Base-by-base conservation (phyloP, 306 rosid genomes). In the Biancaea sappan region DNA sequence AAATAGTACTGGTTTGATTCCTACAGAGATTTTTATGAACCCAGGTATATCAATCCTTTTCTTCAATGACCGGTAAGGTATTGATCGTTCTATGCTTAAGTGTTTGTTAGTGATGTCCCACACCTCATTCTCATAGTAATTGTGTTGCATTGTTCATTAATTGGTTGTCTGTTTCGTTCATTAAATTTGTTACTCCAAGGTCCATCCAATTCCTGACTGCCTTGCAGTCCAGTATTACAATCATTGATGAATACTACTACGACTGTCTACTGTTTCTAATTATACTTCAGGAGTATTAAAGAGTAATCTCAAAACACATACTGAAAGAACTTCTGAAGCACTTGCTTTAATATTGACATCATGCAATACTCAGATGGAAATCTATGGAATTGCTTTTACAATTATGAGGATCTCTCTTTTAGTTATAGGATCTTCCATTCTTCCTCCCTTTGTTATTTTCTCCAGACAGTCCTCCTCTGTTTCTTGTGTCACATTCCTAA, bases 31-130 rank as follows among this genome's bases (percentile, higher is more conserved):
- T 34, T 63, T 31, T 78, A 1, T 65, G 79, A 74, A 81, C 46
- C 85, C 66, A 79, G 97, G 94, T 92, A 74, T 46, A 14, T 44
- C 53, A 76, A 9, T 34, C 57, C 51, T 50, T 54, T 1, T 43
- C 2, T 37, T 68, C 59, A 18, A 18, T 61, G 2, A 11, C 25
- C 68, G 3, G 28, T 34, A 34, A 10, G 28, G 14, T 35, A 62
- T 35, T 12, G 10, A 13, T 19, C 29, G 29, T 1, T 62, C 29
- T 37, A 10, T 62, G 38, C 31, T 31, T 22, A 51, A 21, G 21
- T 51, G 57, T 0, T 28, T 54, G 29, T 81, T 60, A 28, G 21
- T 73, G 40, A 4, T 52, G 41, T 50, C n/a, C 7, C 4, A 2
- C 43, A 53, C 58, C 32, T 41, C 64, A 2, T 21, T 41, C 37